Base-by-base conservation (phyloP, 331 rosid genomes). In the Pyrus hybrid region DNA sequence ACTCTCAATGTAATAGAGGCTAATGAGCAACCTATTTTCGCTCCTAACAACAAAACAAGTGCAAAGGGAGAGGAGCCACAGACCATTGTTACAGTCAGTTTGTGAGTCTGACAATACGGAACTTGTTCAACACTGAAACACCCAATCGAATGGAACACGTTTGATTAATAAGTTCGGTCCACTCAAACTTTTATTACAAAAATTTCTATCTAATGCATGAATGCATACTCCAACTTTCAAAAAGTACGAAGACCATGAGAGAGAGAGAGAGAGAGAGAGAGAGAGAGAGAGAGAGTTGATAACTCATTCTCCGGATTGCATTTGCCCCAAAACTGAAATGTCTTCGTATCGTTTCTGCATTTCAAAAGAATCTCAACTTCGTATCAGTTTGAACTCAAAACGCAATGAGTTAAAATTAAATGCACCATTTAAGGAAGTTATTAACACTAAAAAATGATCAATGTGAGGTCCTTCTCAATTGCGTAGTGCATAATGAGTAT, bases 321-420 rank as follows among this genome's bases (percentile, higher is more conserved):
- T 87, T 82, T 84, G 88, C 76, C 91, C 91, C 83, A 87, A 80
- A 68, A 69, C 87, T 12, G 91, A 26, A 67, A 84, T 87, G 80
- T 87, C 91, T 68, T 87, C 88, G 0, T 82, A 87, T 56, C 87
- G 85, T 78, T 87, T 87, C 91, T 87, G 85, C 84, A 60, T 66
- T 67, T 10, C 20, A 51, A 51, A 18, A 51, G 8, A 51, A 51
- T 51, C 8, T 51, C 57, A 17, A 16, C 43, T 9, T 35, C 12
- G 4, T 9, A 35, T 35, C 12, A 2, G 43, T 35, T 35, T 35
- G 43, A 35, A 35, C 43, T 35, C 43, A 35, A 2, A 8, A 35
- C 4, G 43, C 43, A 35, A 2, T 0, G 43, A 35, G 12, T 35
- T 35, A 35, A 35, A 9, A 35, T 35, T 35, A 35, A 35, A 35